A percentile compares a stretch with the other conserved stretches of the same genome.
Conservation (phyloP, 805 yeast genomes). For the Suhomyces canberraensis region DNA sequence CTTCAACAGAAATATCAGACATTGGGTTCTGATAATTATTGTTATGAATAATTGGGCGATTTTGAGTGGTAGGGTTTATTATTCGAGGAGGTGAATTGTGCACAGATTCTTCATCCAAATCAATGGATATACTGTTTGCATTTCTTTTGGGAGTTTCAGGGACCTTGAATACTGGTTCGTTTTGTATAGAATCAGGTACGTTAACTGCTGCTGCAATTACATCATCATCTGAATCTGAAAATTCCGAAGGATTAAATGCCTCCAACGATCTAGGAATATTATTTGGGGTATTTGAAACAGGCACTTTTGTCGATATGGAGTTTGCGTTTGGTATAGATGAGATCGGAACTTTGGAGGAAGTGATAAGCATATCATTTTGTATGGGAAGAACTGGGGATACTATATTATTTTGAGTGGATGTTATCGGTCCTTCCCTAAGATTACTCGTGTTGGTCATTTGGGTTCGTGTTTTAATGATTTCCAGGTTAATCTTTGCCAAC, state of each 20-base stretch:
- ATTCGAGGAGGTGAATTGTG: neutral
- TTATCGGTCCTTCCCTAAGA: too few relatives aligned
- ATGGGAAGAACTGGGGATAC: neutral
- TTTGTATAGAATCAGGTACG: neutral
- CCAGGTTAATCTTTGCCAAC: conserved; percentile 7
- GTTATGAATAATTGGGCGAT: neutral
- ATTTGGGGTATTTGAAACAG: neutral
- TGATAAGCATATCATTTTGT: neutral
- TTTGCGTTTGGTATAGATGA: neutral
- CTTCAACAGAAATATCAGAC: conserved; percentile 15
- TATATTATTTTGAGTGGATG: conserved; percentile 4
- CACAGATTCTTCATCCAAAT: neutral
- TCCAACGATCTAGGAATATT: conserved; percentile 1
- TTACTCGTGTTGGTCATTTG: neutral
- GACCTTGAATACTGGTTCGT: neutral
- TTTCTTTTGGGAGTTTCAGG: neutral
- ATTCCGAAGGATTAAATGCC: conserved; percentile 9
- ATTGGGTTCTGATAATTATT: neutral
- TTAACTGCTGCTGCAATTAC: conserved; percentile 2
- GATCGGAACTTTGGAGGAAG: neutral
- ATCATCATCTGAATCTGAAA: conserved; percentile 10
- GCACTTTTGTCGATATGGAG: neutral
- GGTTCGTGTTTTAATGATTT: neutral
- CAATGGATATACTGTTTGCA: neutral
- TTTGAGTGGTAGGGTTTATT: neutral